These are phyloP conservation scores for Termitomyces bulborhizus DNA, from an alignment of 768 basidiomycete species.

Conservation along the genomic window DNA sequence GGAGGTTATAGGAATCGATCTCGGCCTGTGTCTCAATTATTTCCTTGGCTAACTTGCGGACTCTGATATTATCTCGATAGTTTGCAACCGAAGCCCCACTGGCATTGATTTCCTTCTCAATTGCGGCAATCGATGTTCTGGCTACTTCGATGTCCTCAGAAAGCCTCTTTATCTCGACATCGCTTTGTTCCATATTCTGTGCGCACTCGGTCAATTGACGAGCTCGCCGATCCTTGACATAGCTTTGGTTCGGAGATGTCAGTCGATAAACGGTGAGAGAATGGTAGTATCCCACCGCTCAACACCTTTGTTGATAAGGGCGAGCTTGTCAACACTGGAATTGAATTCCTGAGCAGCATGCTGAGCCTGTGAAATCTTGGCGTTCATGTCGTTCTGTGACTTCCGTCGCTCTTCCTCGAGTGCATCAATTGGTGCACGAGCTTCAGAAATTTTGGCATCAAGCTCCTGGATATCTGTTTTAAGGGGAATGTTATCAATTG, in stretches of 20 bases:
- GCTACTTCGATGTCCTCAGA: conserved; percentile 29
- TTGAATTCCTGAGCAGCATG: conserved; percentile 57
- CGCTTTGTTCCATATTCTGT: conserved; percentile 41
- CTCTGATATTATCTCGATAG: conserved; percentile 77
- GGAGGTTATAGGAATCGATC: conserved; percentile 75
- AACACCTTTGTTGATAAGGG: conserved; percentile 51
- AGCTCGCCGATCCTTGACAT: conserved; percentile 62
- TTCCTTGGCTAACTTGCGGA: conserved; percentile 60
- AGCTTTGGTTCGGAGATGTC: conserved; percentile 36
- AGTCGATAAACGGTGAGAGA: background rate
- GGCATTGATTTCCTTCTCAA: conserved; percentile 78
- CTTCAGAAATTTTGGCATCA: conserved; percentile 53
- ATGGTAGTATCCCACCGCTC: conserved; percentile 43
- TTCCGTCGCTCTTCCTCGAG: conserved; percentile 52
- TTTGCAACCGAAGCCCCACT: conserved; percentile 64
- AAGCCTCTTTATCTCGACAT: conserved; percentile 30
- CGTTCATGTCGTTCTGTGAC: conserved; percentile 42
- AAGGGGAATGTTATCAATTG: background rate
- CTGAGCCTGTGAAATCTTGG: conserved; percentile 47
- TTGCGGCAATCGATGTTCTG: conserved; percentile 40
- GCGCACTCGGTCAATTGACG: conserved; percentile 55
- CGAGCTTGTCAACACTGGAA: conserved; percentile 55
- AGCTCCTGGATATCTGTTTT: conserved; percentile 40
- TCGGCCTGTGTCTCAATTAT: conserved; percentile 62
- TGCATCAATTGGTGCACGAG: conserved; percentile 57